Conservation (phyloP, 1,139 yeast genomes). For the Nakaseomyces sp. region DNA sequence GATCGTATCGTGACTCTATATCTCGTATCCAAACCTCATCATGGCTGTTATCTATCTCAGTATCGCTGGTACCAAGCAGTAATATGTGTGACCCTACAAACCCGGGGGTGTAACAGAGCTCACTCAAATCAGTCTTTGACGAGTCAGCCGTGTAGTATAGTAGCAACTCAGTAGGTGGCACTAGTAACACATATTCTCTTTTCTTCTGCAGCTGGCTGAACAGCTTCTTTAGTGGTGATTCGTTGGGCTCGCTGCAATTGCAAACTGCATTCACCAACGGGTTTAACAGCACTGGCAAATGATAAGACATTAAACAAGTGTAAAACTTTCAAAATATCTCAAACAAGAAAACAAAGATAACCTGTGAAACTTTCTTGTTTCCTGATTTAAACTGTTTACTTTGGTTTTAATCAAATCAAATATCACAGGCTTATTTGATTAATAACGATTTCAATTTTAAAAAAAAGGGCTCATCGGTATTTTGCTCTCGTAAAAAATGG, state of each 20-base stretch:
- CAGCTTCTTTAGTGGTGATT: slow-evolving; percentile 44
- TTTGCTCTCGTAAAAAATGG: no score
- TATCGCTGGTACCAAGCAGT: slow-evolving; percentile 26
- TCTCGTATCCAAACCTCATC: slow-evolving; percentile 37
- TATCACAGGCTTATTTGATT: no score
- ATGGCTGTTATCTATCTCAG: slow-evolving; percentile 9
- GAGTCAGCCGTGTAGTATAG: slow-evolving; percentile 45
- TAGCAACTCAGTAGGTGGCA: slow-evolving; percentile 51
- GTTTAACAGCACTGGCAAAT: slow-evolving; percentile 40
- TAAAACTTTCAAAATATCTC: no score
- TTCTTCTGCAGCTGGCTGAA: slow-evolving; percentile 33
- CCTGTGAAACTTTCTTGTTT: no score
- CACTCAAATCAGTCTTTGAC: slow-evolving; percentile 40
- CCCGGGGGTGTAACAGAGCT: slow-evolving; percentile 56
- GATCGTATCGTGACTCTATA: not conserved
- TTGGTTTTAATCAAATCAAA: no score
- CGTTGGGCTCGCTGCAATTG: slow-evolving; percentile 51
- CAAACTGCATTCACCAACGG: slow-evolving; percentile 62
- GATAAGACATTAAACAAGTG: not conserved
- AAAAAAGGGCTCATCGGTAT: no score
- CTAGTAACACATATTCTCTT: slow-evolving; percentile 49
- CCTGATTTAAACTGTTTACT: no score
- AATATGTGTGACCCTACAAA: slow-evolving; percentile 67
- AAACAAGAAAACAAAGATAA: no score
- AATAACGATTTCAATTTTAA: no score